Evolutionary conservation across 768 basidiomycete genomes (phyloP).

Genomic region (Leucogyrophana mollusca): DNA sequence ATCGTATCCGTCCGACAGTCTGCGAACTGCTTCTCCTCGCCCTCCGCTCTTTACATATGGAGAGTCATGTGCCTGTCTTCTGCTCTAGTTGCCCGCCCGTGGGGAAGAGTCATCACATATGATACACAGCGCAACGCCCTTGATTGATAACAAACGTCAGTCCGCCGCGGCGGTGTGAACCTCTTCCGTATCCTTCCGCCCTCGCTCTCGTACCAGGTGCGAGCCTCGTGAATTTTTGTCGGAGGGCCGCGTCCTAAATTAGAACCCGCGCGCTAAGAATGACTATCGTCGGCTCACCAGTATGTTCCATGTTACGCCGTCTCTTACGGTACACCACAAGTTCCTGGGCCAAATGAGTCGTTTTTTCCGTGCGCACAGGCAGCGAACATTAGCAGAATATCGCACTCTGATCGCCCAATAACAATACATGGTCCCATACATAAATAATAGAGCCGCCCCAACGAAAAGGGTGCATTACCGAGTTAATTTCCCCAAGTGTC

Average conservation of each 20-base stretch:
- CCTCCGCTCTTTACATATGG: too few relatives aligned
- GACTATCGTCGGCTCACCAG: neutral
- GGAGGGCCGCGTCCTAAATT: neutral
- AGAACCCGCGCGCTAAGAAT: neutral
- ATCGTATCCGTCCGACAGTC: neutral
- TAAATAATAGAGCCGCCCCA: slow-evolving; percentile 1
- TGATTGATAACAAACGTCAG: too few relatives aligned
- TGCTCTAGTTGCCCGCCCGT: too few relatives aligned
- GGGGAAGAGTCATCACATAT: neutral
- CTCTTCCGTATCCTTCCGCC: too few relatives aligned
- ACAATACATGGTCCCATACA: slow-evolving; percentile 1
- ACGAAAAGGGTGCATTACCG: neutral
- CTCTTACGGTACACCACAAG: neutral
- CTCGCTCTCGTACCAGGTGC: neutral
- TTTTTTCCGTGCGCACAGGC: slow-evolving; percentile 2
- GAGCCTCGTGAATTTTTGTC: neutral
- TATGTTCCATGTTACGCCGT: too few relatives aligned
- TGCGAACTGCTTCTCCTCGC: neutral
- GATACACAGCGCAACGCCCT: neutral
- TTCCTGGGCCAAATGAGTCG: slow-evolving; percentile 3
- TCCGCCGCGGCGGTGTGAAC: too few relatives aligned
- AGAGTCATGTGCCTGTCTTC: too few relatives aligned
- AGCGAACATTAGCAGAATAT: neutral
- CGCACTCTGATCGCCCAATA: slow-evolving; percentile 3
- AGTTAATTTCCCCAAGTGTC: too few relatives aligned